phyloP scores from a whole-genome alignment of 1,284 basidiomycete genomes.

The Pseudozyma hubeiensis region DNA sequence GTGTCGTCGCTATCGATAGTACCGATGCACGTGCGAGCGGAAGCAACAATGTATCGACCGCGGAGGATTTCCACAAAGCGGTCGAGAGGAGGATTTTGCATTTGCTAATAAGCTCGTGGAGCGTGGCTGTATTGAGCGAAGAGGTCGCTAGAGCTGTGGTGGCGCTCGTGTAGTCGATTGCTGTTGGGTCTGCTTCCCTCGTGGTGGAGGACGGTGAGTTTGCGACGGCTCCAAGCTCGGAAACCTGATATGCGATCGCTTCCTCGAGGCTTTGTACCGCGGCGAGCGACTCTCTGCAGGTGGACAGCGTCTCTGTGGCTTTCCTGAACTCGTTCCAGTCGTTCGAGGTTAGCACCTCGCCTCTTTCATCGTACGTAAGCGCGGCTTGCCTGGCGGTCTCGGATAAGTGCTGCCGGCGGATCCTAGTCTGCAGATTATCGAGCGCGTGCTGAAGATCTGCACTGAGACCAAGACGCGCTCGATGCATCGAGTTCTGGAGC shows the following conservation, averaged over 20 bases:
- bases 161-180: slow-evolving; percentile 23
- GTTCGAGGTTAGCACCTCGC: slow-evolving; percentile 23
- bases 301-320: slow-evolving; percentile 26
- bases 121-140: slow-evolving; percentile 23
- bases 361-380: slow-evolving; percentile 35
- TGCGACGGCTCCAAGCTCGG: slow-evolving; percentile 23
- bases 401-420: slow-evolving; percentile 21
- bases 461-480: slow-evolving; percentile 1
- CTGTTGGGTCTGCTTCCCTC: not conserved
- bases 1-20: slow-evolving; percentile 77
- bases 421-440: slow-evolving; percentile 9
- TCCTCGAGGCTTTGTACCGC: slow-evolving; percentile 22
- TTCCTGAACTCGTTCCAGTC: slow-evolving; percentile 50
- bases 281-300: slow-evolving; percentile 29
- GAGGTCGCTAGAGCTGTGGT: slow-evolving; percentile 25
- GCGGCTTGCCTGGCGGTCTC: slow-evolving; percentile 17
- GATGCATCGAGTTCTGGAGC: slow-evolving; percentile 10
- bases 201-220: slow-evolving; percentile 3
- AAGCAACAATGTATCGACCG: slow-evolving; percentile 71
- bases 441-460: slow-evolving; percentile 15
- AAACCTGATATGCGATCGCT: slow-evolving; percentile 34
- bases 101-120: slow-evolving; percentile 25
- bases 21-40: slow-evolving; percentile 75
- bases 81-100: slow-evolving; percentile 25
- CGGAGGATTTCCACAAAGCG: slow-evolving; percentile 17